phyloP scores from a whole-genome alignment of 2,329 filamentous ascomycete species.

The Dactylellina parvicollis region DNA sequence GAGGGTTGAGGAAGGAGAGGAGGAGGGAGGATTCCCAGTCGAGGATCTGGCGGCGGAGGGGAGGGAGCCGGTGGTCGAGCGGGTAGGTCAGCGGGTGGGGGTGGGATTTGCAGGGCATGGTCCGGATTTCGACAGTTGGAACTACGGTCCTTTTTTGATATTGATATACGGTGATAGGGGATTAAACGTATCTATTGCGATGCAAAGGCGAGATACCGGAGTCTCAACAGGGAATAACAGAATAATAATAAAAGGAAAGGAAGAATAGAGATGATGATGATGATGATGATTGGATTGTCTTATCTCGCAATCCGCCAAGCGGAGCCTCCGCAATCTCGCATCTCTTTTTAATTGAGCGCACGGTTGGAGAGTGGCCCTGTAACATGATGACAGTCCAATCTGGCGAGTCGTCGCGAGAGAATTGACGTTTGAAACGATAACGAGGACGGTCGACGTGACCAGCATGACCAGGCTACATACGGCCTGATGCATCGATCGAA shows the following conservation, averaged over 20 bases:
- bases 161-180: background rate
- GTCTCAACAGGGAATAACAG: background rate
- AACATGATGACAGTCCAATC: background rate
- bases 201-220: too few species aligned
- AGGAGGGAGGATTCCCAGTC: conserved; percentile 83
- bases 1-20: conserved; percentile 83
- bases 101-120: conserved; percentile 37
- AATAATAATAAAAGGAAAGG: background rate
- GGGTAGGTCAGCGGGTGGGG: conserved; percentile 30
- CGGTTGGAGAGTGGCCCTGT: background rate
- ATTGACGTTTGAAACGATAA: background rate
- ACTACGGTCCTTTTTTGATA: background rate
- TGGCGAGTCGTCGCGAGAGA: background rate
- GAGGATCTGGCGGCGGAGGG: conserved; percentile 79
- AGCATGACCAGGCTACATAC: background rate
- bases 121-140: background rate
- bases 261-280: background rate
- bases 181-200: background rate
- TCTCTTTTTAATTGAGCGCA: background rate
- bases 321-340: background rate
- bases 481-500: background rate
- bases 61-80: conserved; percentile 57
- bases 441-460: background rate
- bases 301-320: background rate
- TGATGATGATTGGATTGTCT: background rate